Conservation (phyloP, 2,329 filamentous ascomycete species). For the Aquanectria penicillioides region DNA sequence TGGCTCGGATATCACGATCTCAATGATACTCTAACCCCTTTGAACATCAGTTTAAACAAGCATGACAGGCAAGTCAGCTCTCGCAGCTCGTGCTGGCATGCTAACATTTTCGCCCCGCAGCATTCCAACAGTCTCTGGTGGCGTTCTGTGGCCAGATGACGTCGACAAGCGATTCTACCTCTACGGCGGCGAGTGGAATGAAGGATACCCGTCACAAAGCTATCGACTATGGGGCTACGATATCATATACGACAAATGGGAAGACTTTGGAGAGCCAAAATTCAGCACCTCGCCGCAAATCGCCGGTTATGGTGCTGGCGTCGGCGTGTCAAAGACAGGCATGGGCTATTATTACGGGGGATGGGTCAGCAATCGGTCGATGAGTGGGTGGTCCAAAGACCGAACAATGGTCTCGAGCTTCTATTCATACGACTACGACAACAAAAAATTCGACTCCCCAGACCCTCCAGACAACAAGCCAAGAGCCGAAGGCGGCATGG, state of each 20-base stretch:
- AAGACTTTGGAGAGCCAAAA: conserved; percentile 49
- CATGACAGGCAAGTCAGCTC: neutral
- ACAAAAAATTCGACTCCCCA: neutral
- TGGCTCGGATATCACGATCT: conserved; percentile 10
- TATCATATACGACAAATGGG: conserved; percentile 63
- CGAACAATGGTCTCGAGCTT: conserved; percentile 9
- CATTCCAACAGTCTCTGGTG: conserved; percentile 55
- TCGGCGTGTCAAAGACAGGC: conserved; percentile 60
- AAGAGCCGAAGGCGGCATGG: conserved; percentile 66
- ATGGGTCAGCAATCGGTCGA: conserved; percentile 63
- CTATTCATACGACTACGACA: conserved; percentile 10
- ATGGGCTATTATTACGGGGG: conserved; percentile 70
- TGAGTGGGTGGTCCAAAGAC: conserved; percentile 26
- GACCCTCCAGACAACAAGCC: neutral
- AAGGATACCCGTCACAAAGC: neutral
- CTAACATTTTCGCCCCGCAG: conserved; percentile 39
- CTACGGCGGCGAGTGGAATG: conserved; percentile 67
- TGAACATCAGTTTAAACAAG: neutral
- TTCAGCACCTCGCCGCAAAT: conserved; percentile 30
- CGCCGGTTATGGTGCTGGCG: conserved; percentile 62
- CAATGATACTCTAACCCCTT: neutral
- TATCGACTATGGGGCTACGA: conserved; percentile 63
- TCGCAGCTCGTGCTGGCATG: neutral
- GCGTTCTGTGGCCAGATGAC: conserved; percentile 65
- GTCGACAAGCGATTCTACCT: conserved; percentile 70